phyloP scores from a whole-genome alignment of 2,329 filamentous ascomycete genomes.

The Penicillium sp. region DNA sequence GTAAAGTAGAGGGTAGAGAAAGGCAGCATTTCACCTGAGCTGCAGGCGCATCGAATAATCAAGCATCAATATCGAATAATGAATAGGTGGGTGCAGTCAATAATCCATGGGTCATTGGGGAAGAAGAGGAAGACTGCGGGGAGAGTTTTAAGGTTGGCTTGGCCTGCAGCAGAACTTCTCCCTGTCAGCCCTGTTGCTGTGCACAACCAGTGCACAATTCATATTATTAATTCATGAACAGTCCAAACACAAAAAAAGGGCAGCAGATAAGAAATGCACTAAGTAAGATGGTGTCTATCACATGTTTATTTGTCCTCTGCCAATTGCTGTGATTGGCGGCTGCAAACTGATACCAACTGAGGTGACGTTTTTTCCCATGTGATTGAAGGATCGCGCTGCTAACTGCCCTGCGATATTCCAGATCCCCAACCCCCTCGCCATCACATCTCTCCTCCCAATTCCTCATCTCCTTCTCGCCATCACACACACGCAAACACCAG shows the following conservation, averaged over 20 bases:
- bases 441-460: neutral
- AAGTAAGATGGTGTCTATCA: too few species aligned
- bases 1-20: neutral
- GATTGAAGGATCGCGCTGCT: neutral
- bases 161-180: neutral
- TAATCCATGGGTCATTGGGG: too few species aligned
- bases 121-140: neutral
- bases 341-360: neutral
- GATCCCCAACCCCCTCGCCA: neutral
- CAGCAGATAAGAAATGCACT: too few species aligned
- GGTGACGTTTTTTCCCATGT: constrained; percentile 15
- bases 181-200: neutral
- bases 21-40: neutral
- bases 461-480: neutral
- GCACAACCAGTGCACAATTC: neutral
- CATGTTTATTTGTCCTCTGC: neutral
- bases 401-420: too few species aligned
- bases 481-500: neutral
- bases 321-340: neutral
- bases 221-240: too few species aligned
- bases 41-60: too few species aligned
- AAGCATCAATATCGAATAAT: too few species aligned
- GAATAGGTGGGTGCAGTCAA: too few species aligned
- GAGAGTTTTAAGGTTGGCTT: neutral
- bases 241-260: too few species aligned